A percentile compares a stretch with the other conserved stretches of the same genome.
These are phyloP conservation scores for Cryptomeria japonica DNA, from an alignment of 75 land plant species.

Conservation along the genomic window DNA sequence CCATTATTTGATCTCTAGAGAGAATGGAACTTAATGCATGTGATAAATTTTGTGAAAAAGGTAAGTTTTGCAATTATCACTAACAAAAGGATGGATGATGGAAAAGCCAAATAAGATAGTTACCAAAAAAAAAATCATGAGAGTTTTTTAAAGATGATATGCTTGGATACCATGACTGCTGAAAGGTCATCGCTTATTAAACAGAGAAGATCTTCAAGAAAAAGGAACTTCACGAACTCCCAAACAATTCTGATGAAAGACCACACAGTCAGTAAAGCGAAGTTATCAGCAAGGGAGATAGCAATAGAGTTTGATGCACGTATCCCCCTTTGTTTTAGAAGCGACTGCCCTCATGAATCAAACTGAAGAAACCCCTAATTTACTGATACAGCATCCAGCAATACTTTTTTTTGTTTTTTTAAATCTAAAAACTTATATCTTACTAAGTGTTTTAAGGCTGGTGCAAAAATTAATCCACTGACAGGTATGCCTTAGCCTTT, in stretches of 20 bases:
- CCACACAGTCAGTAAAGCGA: not conserved
- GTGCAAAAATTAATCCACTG: not conserved
- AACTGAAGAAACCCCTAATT: not conserved
- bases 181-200: not conserved
- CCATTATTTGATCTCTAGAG: not conserved
- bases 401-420: not conserved
- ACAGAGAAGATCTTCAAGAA: not conserved
- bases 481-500: not conserved
- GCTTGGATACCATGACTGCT: not conserved
- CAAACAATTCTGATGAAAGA: not conserved
- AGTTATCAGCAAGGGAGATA: not conserved
- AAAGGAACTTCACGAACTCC: not conserved
- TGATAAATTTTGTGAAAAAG: not conserved
- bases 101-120: not conserved
- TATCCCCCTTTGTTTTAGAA: not conserved
- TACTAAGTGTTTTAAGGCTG: not conserved
- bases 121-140: not conserved
- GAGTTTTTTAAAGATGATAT: not conserved
- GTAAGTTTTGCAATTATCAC: not conserved
- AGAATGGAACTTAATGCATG: not conserved
- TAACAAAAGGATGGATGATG: too few species aligned
- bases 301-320: not conserved
- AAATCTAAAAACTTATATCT: not conserved
- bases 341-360: not conserved
- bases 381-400: not conserved